A percentile compares a stretch with the other conserved stretches of the same genome.
Evolutionary conservation across 2,329 filamentous ascomycete genomes (phyloP).

Genomic region (Falciphora oryzae): DNA sequence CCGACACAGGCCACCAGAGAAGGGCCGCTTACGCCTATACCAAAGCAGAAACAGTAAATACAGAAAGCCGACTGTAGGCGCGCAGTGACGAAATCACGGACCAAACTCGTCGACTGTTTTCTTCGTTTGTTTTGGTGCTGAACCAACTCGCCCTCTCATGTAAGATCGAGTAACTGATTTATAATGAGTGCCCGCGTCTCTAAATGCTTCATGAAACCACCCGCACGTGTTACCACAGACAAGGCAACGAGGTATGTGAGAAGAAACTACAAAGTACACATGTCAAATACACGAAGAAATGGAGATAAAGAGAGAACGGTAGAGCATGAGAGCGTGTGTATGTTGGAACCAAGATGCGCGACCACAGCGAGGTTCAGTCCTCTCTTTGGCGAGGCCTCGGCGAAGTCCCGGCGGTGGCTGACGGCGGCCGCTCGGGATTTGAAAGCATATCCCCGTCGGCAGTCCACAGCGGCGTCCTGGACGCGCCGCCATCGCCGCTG

Average conservation of each 20-base stretch:
- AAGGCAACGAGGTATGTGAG: neutral
- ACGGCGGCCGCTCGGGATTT: constrained; percentile 20
- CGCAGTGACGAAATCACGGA: neutral
- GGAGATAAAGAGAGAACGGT: neutral
- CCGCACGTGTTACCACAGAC: neutral
- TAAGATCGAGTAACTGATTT: no score
- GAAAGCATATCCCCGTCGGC: constrained; percentile 36
- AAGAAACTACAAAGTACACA: neutral
- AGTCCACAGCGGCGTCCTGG: constrained; percentile 26
- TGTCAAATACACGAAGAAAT: neutral
- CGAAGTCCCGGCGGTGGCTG: neutral
- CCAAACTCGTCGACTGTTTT: neutral
- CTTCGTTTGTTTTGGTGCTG: no score
- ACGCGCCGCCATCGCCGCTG: constrained; percentile 16
- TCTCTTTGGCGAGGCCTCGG: neutral
- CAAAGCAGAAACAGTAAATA: no score
- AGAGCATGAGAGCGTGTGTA: neutral
- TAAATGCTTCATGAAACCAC: neutral
- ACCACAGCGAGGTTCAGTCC: neutral
- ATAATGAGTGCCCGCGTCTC: no score
- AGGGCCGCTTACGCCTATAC: no score
- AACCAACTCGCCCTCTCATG: no score
- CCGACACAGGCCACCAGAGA: no score
- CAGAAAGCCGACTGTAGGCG: neutral
- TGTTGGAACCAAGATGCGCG: neutral